Evolutionary conservation across 441 rosid species (phyloP).

Genomic region (Adansonia grandidieri): DNA sequence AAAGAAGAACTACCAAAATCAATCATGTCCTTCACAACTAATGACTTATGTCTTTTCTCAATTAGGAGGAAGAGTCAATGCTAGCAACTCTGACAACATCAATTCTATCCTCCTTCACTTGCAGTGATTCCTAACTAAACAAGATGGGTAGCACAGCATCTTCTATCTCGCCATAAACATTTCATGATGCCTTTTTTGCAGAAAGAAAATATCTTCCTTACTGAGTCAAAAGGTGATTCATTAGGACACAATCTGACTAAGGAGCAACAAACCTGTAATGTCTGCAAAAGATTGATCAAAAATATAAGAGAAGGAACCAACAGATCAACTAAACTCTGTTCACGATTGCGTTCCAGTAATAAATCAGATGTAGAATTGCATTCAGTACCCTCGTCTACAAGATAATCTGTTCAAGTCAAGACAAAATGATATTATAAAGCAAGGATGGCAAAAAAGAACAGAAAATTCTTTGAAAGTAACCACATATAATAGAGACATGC

Average conservation of each 20-base stretch:
- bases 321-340: conserved; percentile 90
- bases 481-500: background rate
- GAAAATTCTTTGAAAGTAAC: background rate
- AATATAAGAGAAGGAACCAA: conserved; percentile 80
- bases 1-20: too few species aligned
- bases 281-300: conserved; percentile 74
- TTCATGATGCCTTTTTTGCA: background rate
- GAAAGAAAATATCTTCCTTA: conserved; percentile 17
- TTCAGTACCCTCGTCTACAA: conserved; percentile 93
- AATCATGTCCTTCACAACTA: background rate
- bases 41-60: conserved; percentile 4
- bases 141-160: background rate
- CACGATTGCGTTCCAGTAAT: conserved; percentile 91
- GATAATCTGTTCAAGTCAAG: conserved; percentile 74
- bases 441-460: conserved; percentile 6
- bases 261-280: conserved; percentile 67
- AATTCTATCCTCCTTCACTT: conserved; percentile 12
- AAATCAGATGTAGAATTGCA: conserved; percentile 96
- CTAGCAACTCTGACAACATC: background rate
- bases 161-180: conserved; percentile 10
- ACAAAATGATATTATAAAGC: conserved; percentile 20
- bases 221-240: conserved; percentile 11
- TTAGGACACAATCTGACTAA: conserved; percentile 19
- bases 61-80: background rate
- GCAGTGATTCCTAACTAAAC: background rate